Percentiles rank a stretch among this genome's conserved stretches.
Evolutionary conservation across 179 eudicot species (phyloP).

Genomic region (Corrigiola litoralis): DNA sequence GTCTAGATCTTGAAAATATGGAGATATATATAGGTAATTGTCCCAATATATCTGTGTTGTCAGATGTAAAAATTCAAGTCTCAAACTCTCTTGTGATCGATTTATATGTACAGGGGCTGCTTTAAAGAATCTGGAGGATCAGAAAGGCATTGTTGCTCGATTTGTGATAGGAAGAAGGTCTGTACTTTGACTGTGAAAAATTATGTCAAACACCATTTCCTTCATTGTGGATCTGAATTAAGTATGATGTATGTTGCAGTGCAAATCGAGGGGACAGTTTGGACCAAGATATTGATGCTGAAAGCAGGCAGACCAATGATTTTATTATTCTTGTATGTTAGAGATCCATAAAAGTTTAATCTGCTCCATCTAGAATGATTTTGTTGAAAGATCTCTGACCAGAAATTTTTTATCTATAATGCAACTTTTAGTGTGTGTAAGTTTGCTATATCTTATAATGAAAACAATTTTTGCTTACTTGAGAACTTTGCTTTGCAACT

Average conservation of each 20-base stretch:
- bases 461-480: too few relatives aligned
- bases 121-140: constrained; percentile 51
- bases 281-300: constrained; percentile 71
- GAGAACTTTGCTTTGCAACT: not conserved
- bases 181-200: constrained; percentile 20
- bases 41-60: too few relatives aligned
- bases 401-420: too few relatives aligned
- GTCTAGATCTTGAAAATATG: not conserved
- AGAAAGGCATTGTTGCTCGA: constrained; percentile 82
- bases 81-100: not conserved
- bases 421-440: too few relatives aligned
- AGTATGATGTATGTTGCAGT: constrained; percentile 47
- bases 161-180: constrained; percentile 93
- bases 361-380: not conserved
- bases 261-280: constrained; percentile 57
- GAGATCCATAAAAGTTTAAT: not conserved
- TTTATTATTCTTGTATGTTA: constrained; percentile 72
- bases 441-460: too few relatives aligned
- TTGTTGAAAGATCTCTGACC: too few relatives aligned
- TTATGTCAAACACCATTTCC: not conserved
- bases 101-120: constrained; percentile 53
- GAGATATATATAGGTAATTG: not conserved
- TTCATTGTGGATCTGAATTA: constrained; percentile 4
- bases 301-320: constrained; percentile 58
- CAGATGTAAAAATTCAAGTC: not conserved